These are phyloP conservation scores for Fusarium sp. DNA, from an alignment of 2,329 filamentous ascomycete species.

Conservation along the genomic window DNA sequence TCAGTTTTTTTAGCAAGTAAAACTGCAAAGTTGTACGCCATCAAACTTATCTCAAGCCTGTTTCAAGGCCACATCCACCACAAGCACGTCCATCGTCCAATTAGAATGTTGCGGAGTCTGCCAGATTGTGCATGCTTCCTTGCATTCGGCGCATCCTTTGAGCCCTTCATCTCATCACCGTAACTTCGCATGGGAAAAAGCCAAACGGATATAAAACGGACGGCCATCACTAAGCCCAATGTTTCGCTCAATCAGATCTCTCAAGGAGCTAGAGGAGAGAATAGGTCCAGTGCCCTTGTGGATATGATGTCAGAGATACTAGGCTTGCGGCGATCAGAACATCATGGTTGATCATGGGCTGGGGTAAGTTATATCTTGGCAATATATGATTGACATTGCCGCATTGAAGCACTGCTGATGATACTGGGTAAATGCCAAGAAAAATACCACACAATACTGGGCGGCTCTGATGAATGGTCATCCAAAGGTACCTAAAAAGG, in stretches of 20 bases:
- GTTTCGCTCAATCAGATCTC: neutral
- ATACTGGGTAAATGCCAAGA: neutral
- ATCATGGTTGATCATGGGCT: neutral
- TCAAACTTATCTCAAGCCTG: neutral
- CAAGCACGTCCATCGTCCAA: neutral
- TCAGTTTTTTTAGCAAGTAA: neutral
- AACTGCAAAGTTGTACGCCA: neutral
- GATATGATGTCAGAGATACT: constrained; percentile 28
- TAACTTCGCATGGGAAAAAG: neutral
- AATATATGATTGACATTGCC: neutral
- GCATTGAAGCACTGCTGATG: neutral
- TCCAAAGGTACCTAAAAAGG: neutral
- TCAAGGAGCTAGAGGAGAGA: neutral
- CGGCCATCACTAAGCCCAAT: neutral
- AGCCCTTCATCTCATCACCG: neutral
- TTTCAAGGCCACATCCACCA: neutral
- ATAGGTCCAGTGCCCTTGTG: neutral
- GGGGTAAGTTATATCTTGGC: neutral
- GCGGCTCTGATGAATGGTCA: neutral
- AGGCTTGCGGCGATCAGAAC: neutral
- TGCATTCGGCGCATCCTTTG: neutral
- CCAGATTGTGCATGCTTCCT: constrained; percentile 4
- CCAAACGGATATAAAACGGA: neutral
- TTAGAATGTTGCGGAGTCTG: constrained; percentile 9
- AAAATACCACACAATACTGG: neutral